Evolutionary conservation across 306 rosid species (phyloP).

Genomic region (Quercus parvula): DNA sequence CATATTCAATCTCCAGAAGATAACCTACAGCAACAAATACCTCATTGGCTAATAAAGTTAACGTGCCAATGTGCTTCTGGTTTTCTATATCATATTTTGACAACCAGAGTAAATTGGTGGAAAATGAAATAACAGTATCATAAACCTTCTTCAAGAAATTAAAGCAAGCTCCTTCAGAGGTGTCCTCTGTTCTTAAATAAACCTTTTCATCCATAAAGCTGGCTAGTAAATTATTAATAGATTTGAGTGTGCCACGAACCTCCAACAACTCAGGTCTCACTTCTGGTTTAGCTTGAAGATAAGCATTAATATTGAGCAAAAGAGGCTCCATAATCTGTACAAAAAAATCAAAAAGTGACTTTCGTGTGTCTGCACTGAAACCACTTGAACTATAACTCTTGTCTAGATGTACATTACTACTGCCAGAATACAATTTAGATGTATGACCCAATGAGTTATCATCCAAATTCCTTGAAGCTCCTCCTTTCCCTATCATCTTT

Average conservation of each 20-base stretch:
- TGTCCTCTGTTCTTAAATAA: slow-evolving; percentile 80
- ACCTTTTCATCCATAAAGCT: slow-evolving; percentile 72
- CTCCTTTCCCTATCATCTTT: slow-evolving; percentile 31
- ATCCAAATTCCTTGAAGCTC: slow-evolving; percentile 27
- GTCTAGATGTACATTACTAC: slow-evolving; percentile 11
- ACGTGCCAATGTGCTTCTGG: slow-evolving; percentile 24
- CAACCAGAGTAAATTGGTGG: slow-evolving; percentile 37
- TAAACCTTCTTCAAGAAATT: slow-evolving; percentile 72
- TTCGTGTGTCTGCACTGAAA: slow-evolving; percentile 51
- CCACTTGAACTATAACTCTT: slow-evolving; percentile 28
- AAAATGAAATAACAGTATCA: slow-evolving; percentile 40
- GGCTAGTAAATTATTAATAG: slow-evolving; percentile 62
- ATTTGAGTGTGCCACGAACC: slow-evolving; percentile 50
- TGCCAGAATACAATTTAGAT: slow-evolving; percentile 16
- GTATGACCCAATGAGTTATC: slow-evolving; percentile 14
- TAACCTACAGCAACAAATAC: slow-evolving; percentile 53
- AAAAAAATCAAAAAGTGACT: slow-evolving; percentile 64
- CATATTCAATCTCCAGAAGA: slow-evolving; percentile 82
- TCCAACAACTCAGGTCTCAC: slow-evolving; percentile 35
- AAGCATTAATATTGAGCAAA: slow-evolving; percentile 44
- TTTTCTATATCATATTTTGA: slow-evolving; percentile 34
- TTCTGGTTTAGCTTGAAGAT: slow-evolving; percentile 29
- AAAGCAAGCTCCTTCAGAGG: slow-evolving; percentile 60
- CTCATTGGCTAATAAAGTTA: slow-evolving; percentile 48
- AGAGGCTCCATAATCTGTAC: slow-evolving; percentile 76